These are phyloP conservation scores for Colletotrichum sp. DNA, from an alignment of 2,329 filamentous ascomycete genomes.

Conservation along the genomic window DNA sequence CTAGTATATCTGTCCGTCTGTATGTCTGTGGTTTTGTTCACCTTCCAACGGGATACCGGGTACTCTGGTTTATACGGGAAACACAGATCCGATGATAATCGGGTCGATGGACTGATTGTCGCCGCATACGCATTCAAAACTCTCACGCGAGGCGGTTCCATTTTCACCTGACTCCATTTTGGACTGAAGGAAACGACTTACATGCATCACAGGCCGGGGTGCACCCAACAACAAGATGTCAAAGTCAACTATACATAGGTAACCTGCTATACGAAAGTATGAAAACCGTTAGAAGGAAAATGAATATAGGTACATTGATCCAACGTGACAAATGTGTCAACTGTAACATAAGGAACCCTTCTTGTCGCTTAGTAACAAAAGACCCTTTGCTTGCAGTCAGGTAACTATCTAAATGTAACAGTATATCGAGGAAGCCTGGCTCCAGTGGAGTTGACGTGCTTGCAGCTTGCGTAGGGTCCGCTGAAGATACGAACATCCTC, in stretches of 20 bases:
- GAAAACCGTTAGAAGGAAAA: too few species aligned
- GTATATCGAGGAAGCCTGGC: too few species aligned
- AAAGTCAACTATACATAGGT: neutral
- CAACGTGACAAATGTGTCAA: too few species aligned
- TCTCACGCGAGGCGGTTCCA: neutral
- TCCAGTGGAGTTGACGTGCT: too few species aligned
- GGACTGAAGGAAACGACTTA: neutral
- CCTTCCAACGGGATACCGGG: neutral
- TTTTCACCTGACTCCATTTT: neutral
- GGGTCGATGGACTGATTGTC: neutral
- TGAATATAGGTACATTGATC: too few species aligned
- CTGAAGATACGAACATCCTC: too few species aligned
- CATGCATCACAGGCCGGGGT: neutral
- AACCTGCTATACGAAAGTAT: too few species aligned
- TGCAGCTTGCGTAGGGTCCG: too few species aligned
- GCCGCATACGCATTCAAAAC: neutral
- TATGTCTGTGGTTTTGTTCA: neutral
- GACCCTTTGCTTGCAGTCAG: too few species aligned
- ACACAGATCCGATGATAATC: neutral
- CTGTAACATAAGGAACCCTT: too few species aligned
- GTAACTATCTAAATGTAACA: too few species aligned
- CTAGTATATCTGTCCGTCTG: fast-evolving
- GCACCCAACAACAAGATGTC: neutral
- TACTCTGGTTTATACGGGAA: neutral
- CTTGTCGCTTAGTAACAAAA: too few species aligned